phyloP scores from a whole-genome alignment of 805 yeast genomes.

The Komagataella mondaviorum region DNA sequence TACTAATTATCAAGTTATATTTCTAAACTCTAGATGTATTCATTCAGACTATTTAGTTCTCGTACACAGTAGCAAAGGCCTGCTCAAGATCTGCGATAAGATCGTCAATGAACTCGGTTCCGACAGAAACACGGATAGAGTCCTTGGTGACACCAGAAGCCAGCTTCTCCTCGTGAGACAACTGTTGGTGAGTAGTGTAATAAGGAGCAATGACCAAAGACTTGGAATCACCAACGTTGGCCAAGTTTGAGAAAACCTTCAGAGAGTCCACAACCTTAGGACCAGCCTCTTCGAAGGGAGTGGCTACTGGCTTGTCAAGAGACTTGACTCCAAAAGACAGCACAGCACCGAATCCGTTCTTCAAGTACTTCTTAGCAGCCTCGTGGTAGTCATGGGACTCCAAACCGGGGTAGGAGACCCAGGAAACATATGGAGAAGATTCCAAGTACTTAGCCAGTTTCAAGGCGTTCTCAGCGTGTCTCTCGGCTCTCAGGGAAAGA shows the following conservation, averaged over 20 bases:
- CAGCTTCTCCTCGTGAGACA: slow-evolving; percentile 64
- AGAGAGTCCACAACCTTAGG: slow-evolving; percentile 75
- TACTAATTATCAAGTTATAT: too few species aligned
- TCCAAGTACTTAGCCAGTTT: slow-evolving; percentile 70
- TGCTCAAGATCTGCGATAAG: slow-evolving; percentile 82
- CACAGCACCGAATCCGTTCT: slow-evolving; percentile 75
- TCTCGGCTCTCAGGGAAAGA: slow-evolving; percentile 82
- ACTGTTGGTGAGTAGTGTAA: slow-evolving; percentile 92
- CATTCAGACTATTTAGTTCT: too few species aligned
- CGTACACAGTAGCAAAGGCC: slow-evolving; percentile 52
- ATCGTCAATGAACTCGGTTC: slow-evolving; percentile 87
- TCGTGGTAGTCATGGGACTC: slow-evolving; percentile 68
- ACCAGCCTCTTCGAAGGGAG: slow-evolving; percentile 63
- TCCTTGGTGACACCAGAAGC: slow-evolving; percentile 85
- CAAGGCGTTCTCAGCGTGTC: slow-evolving; percentile 78
- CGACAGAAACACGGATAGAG: slow-evolving; percentile 78
- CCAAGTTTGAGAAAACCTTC: slow-evolving; percentile 81
- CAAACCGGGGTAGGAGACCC: slow-evolving; percentile 92
- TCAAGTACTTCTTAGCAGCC: slow-evolving; percentile 71
- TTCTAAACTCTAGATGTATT: too few species aligned
- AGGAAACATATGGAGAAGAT: slow-evolving; percentile 49
- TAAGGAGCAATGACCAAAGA: slow-evolving; percentile 93
- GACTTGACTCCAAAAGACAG: slow-evolving; percentile 82
- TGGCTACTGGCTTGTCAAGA: slow-evolving; percentile 28
- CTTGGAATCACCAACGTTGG: slow-evolving; percentile 95